phyloP scores from a whole-genome alignment of 2,329 filamentous ascomycete species.

The Triangularia verruculosa region DNA sequence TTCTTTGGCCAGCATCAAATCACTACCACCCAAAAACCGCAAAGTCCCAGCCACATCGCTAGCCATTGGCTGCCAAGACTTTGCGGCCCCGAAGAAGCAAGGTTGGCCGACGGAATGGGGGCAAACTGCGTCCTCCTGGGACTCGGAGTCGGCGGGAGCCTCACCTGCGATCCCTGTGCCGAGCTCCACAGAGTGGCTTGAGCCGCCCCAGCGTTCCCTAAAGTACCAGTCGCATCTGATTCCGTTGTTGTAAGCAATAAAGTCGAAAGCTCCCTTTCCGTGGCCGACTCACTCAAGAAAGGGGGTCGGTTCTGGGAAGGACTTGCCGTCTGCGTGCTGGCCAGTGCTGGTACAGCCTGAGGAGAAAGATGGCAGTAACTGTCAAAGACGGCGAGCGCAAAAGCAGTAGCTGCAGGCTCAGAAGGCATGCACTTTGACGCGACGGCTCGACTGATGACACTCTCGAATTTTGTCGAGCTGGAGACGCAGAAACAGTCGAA shows the following conservation, averaged over 20 bases:
- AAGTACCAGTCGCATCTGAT: neutral
- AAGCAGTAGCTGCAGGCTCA: neutral
- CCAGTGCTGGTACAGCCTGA: neutral
- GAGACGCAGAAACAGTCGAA: conserved; percentile 24
- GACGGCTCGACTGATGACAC: conserved; percentile 14
- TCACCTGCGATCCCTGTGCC: neutral
- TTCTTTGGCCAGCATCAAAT: neutral
- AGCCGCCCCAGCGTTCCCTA: neutral
- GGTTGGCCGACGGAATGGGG: neutral
- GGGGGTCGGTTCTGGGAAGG: neutral
- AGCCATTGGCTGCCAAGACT: neutral
- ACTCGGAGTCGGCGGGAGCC: neutral
- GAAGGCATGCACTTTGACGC: conserved; percentile 2
- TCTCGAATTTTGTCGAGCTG: conserved; percentile 15
- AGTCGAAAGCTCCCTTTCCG: neutral
- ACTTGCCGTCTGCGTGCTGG: neutral
- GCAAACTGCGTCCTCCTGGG: neutral
- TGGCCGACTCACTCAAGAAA: neutral
- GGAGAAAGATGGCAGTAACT: conserved; percentile 10
- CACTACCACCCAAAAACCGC: neutral
- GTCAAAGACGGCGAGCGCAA: conserved; percentile 12
- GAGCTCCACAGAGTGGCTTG: neutral
- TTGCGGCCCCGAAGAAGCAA: neutral
- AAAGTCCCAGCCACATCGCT: neutral
- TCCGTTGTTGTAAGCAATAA: neutral